These are phyloP conservation scores for Beauveria bassiana DNA, from an alignment of 2,329 filamentous ascomycete genomes.

Conservation along the genomic window DNA sequence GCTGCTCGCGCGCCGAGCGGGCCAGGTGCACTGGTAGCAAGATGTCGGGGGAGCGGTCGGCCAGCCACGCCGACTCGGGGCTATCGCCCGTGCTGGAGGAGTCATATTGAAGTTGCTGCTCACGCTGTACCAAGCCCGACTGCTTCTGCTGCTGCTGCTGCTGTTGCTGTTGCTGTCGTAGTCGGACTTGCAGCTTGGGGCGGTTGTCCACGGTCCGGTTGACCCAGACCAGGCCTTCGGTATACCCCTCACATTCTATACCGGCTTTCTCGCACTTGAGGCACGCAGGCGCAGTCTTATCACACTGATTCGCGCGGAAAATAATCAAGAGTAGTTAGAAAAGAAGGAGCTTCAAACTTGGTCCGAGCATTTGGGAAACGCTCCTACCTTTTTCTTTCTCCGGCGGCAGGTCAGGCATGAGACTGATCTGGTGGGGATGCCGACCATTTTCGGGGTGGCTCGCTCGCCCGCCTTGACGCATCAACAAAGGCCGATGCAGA, in stretches of 20 bases:
- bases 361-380: not conserved
- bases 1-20: slow-evolving; percentile 15
- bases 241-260: slow-evolving; percentile 11
- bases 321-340: not conserved
- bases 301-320: not conserved
- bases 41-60: not conserved
- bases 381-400: slow-evolving; percentile 8
- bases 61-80: not conserved
- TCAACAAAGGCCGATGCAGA: not conserved
- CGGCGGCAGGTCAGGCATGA: slow-evolving; percentile 12
- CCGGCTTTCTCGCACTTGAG: slow-evolving; percentile 9
- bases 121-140: not conserved
- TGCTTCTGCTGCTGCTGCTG: not conserved
- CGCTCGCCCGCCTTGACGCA: slow-evolving; percentile 2
- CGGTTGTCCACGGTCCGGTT: slow-evolving; percentile 10
- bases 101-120: not conserved
- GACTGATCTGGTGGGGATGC: slow-evolving; percentile 12
- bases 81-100: not conserved
- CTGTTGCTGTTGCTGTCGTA: not conserved
- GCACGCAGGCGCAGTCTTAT: slow-evolving; percentile 7
- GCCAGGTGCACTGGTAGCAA: slow-evolving; percentile 7
- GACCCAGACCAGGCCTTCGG: slow-evolving; percentile 8
- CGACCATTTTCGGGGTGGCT: slow-evolving; percentile 7
- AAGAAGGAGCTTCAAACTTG: not conserved
- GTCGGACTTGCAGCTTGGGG: not conserved